phyloP scores from a whole-genome alignment of 805 yeast species.

The Zygotorulaspora chibaensis region DNA sequence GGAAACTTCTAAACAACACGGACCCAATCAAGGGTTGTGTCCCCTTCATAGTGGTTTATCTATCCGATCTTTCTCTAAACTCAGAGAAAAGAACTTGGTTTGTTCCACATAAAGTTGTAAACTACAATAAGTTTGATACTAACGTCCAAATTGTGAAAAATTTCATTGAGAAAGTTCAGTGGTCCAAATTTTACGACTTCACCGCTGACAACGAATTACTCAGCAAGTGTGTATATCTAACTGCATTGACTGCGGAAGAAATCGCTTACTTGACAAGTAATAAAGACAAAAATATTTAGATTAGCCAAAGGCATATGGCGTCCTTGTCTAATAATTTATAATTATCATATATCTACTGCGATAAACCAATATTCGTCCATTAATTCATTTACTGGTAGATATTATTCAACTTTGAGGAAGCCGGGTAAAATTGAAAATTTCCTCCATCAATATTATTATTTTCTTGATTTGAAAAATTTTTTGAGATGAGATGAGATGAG shows the following conservation, averaged over 20 bases:
- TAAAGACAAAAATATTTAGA: constrained; percentile 23
- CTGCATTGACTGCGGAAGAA: constrained; percentile 68
- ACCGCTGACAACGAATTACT: constrained; percentile 57
- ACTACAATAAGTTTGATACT: constrained; percentile 72
- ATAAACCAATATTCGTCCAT: too few relatives aligned
- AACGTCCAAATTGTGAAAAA: constrained; percentile 74
- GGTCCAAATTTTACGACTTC: constrained; percentile 68
- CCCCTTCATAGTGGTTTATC: constrained; percentile 83
- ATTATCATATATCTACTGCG: too few relatives aligned
- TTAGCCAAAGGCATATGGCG: too few relatives aligned
- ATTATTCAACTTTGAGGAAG: background rate
- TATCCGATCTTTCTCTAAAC: constrained; percentile 78
- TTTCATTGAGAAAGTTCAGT: constrained; percentile 75
- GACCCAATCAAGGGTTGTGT: constrained; percentile 71
- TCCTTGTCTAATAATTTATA: too few relatives aligned
- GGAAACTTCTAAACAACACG: constrained; percentile 48
- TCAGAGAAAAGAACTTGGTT: constrained; percentile 38
- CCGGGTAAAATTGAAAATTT: constrained; percentile 3
- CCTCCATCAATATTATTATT: constrained; percentile 1
- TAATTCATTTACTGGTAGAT: too few relatives aligned
- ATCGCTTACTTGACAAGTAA: constrained; percentile 36
- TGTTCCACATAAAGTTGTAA: constrained; percentile 45
- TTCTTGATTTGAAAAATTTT: constrained; percentile 13
- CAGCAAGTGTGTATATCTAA: constrained; percentile 79
- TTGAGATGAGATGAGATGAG: constrained; percentile 25